Evolutionary conservation across 495 filamentous ascomycete genomes (phyloP), one percentile per base, ranked within the genome.

Genomic region (Umbilicaria muhlenbergii): DNA sequence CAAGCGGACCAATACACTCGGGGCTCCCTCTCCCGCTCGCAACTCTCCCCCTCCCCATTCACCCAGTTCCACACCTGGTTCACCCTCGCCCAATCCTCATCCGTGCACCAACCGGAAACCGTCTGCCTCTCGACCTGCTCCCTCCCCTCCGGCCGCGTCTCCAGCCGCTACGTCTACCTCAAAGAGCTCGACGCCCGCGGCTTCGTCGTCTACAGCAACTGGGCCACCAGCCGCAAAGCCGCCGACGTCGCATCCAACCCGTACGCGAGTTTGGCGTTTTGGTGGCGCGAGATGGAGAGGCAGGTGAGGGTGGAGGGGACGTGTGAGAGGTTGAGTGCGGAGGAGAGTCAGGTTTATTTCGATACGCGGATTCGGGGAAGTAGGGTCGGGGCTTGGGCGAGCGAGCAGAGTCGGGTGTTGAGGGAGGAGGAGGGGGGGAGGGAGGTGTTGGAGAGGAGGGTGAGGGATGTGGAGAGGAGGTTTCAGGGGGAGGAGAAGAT

Each of bases 151-250:
- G 91, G 91, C 42, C 77, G 80, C 28, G 79, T 95, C 33, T 86
- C 80, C 46, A 75, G 83, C 10, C 83, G 91, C 38, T 71, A 81
- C 46, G 86, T 98, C 42, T 96, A 96, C 60, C 68, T 98, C 28
- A 98, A 98, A 36, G 56, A 59, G 48, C 71, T 86, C 18, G 81
- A 86, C 56, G 60, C 71, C 24, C 62, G 66, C 4, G 88, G 87
- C 11, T 98, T 94, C 61, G 83, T 94, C 19, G 69, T 96, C 11
- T 98, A 96, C 63, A 83, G 75, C 51, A 98, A 96, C 58, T 92
- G 84, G 70, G 87, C 71, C 24, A 95, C 81, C 1, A 74, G 66
- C 39, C 70, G 53, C 0, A 56, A 89, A 60, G 69, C 77, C 5
- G 49, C 54, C 11, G 83, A 89, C 58, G 60, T 89, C 16, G 55